phyloP scores from a whole-genome alignment of 2,329 filamentous ascomycete species.

The Scleromitrula shiraiana region DNA sequence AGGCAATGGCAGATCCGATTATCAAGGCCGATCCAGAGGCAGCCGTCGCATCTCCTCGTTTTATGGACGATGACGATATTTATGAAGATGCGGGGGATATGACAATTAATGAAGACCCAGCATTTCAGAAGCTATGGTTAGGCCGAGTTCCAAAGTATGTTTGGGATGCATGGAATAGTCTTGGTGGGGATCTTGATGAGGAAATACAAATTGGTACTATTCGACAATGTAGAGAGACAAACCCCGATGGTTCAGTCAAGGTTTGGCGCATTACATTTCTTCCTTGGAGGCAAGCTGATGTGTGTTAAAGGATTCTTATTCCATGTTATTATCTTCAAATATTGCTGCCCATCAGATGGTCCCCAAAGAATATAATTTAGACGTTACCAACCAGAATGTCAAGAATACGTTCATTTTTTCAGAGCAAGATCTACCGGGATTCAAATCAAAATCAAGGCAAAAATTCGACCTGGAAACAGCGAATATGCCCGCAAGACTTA shows the following conservation, averaged over 20 bases:
- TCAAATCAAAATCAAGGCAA: conserved; percentile 49
- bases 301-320: conserved; percentile 35
- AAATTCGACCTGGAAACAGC: conserved; percentile 48
- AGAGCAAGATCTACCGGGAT: conserved; percentile 84
- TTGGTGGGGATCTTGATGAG: conserved; percentile 61
- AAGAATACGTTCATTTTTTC: conserved; percentile 88
- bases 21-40: conserved; percentile 45
- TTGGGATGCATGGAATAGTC: conserved; percentile 68
- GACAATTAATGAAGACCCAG: conserved; percentile 40
- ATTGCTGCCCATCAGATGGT: conserved; percentile 62
- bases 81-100: conserved; percentile 61
- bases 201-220: conserved; percentile 77
- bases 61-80: conserved; percentile 54
- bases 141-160: conserved; percentile 72
- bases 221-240: conserved; percentile 36
- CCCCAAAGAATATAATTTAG: conserved; percentile 83
- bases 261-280: conserved; percentile 12
- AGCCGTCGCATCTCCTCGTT: conserved; percentile 34
- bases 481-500: conserved; percentile 50
- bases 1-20: conserved; percentile 26
- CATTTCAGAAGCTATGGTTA: conserved; percentile 51
- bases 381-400: conserved; percentile 58
- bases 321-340: conserved; percentile 61
- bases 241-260: conserved; percentile 44
- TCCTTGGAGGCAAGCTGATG: conserved; percentile 10